Conservation (phyloP, 257 asterid species). For the Salvia hispanica region DNA sequence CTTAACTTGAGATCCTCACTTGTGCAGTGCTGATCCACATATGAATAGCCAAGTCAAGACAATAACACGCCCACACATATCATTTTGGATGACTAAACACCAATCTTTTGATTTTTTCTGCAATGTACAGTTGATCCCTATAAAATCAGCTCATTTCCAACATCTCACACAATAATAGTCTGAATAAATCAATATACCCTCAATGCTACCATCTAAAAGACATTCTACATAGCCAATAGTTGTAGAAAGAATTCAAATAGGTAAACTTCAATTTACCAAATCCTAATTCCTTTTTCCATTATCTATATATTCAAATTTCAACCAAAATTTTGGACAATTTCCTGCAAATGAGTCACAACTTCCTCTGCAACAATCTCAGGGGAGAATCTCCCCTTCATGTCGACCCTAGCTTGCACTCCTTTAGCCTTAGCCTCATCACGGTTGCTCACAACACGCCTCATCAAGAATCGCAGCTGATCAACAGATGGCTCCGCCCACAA, state of each 20-base stretch:
- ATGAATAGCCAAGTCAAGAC: no score
- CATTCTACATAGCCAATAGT: not conserved
- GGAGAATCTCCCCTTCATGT: constrained; percentile 63
- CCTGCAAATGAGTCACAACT: constrained; percentile 49
- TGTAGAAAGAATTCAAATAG: no score
- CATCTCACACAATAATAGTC: not conserved
- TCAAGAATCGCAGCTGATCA: constrained; percentile 52
- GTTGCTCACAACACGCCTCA: constrained; percentile 56
- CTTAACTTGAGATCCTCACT: no score
- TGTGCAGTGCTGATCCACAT: no score
- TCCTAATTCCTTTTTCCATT: not conserved
- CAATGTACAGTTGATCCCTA: not conserved
- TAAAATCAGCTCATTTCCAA: not conserved
- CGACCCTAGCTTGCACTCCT: constrained; percentile 70
- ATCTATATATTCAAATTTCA: not conserved
- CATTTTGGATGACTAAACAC: no score
- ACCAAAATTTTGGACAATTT: constrained; percentile 25
- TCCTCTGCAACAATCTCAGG: constrained; percentile 63
- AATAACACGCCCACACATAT: no score
- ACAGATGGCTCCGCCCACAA: constrained; percentile 87
- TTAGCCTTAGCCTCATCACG: constrained; percentile 51
- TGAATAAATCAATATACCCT: not conserved
- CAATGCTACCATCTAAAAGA: not conserved
- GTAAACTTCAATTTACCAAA: not conserved
- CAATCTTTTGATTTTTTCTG: not conserved